Percentiles rank a stretch among this genome's conserved stretches.
Conservation (phyloP, 495 filamentous ascomycete genomes). For the Podospora comata region DNA sequence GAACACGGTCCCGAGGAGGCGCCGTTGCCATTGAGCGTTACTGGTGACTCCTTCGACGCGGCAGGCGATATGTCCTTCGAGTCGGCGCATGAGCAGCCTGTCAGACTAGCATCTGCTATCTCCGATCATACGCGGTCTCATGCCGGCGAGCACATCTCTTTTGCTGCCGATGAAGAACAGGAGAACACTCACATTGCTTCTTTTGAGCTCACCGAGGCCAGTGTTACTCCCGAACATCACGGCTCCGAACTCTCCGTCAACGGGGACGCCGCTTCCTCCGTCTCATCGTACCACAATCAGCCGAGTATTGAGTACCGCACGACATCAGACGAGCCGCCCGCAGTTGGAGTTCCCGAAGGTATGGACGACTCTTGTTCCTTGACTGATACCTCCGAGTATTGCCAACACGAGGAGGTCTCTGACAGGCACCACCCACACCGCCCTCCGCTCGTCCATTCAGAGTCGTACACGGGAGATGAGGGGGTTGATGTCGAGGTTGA, state of each 20-base stretch:
- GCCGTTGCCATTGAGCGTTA: background rate
- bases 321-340: background rate
- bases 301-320: no score
- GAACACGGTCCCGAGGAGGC: background rate
- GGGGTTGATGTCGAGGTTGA: background rate
- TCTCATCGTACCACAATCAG: background rate
- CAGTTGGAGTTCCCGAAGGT: background rate
- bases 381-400: background rate
- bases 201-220: background rate
- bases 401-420: background rate
- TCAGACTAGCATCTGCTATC: background rate
- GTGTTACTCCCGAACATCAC: background rate
- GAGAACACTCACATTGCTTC: background rate
- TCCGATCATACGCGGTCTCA: background rate
- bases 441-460: background rate
- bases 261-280: background rate
- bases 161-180: background rate
- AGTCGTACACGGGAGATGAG: background rate
- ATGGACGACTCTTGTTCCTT: constrained; percentile 6
- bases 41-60: background rate
- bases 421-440: background rate
- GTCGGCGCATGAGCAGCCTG: background rate
- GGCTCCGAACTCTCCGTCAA: background rate
- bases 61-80: background rate
- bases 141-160: background rate